Conservation (phyloP, 441 rosid genomes). For the Kokia cookei region DNA sequence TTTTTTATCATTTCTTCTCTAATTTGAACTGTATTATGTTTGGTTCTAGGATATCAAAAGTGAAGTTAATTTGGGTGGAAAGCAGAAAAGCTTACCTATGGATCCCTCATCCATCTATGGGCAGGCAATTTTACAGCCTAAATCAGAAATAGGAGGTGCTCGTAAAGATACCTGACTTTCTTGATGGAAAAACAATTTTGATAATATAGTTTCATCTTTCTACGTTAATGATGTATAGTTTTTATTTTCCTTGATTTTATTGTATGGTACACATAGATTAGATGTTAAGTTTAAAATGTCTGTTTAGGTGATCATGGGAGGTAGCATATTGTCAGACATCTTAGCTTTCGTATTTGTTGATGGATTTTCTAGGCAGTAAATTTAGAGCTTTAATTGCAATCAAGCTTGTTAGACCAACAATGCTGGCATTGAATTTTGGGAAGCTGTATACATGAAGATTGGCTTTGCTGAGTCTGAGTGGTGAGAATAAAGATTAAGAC, state of each 20-base stretch:
- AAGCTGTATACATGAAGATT: background rate
- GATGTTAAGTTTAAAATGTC: background rate
- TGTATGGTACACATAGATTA: background rate
- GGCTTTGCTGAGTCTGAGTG: background rate
- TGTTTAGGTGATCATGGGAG: background rate
- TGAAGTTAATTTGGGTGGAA: conserved; percentile 42
- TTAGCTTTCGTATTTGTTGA: background rate
- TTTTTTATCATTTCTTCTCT: background rate
- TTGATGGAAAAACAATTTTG: background rate
- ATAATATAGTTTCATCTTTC: background rate
- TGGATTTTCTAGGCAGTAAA: background rate
- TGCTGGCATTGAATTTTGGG: background rate
- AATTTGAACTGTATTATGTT: conserved; percentile 12
- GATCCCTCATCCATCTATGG: conserved; percentile 60
- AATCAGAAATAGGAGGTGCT: conserved; percentile 37
- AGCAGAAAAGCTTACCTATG: conserved; percentile 38
- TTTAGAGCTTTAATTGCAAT: background rate
- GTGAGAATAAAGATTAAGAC: background rate
- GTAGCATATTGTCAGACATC: background rate
- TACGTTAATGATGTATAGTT: background rate
- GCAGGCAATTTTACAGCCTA: conserved; percentile 53
- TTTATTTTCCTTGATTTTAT: background rate
- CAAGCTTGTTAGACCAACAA: background rate
- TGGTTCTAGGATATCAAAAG: conserved; percentile 45
- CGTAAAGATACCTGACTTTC: conserved; percentile 20